phyloP scores from a whole-genome alignment of 495 filamentous ascomycete species.

The Hamigera avellanea region DNA sequence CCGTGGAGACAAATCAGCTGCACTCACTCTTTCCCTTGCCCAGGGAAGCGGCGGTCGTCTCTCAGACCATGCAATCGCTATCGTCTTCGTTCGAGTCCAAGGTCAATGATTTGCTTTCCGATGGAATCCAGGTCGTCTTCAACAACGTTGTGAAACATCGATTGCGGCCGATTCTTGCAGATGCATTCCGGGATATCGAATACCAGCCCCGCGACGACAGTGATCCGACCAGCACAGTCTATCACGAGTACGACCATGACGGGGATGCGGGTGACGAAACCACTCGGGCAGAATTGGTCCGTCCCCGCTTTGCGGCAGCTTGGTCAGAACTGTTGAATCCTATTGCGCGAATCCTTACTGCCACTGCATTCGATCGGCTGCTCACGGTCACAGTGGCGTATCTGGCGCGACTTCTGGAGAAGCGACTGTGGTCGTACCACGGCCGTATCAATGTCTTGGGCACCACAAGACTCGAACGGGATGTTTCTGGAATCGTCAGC shows the following conservation, averaged over 20 bases:
- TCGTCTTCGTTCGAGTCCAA: constrained; percentile 62
- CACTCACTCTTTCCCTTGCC: constrained; percentile 65
- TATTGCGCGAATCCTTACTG: constrained; percentile 73
- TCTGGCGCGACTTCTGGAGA: constrained; percentile 71
- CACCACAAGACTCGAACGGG: constrained; percentile 77
- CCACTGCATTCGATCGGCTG: constrained; percentile 55
- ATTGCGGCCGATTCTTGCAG: constrained; percentile 71
- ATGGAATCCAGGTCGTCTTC: constrained; percentile 75
- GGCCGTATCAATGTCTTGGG: constrained; percentile 74
- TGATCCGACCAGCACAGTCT: constrained; percentile 16
- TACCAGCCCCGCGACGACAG: constrained; percentile 47
- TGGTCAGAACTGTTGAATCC: constrained; percentile 82
- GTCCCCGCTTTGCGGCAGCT: constrained; percentile 60
- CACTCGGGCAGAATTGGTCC: constrained; percentile 41
- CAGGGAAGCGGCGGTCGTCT: constrained; percentile 56
- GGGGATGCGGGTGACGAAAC: constrained; percentile 30
- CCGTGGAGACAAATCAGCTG: constrained; percentile 27
- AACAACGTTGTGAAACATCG: constrained; percentile 79
- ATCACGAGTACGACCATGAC: constrained; percentile 24
- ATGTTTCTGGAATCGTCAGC: constrained; percentile 68
- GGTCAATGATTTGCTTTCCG: constrained; percentile 65
- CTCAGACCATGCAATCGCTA: constrained; percentile 54
- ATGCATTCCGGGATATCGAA: constrained; percentile 85
- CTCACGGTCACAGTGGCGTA: constrained; percentile 61
- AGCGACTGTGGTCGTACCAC: constrained; percentile 76